Evolutionary conservation across 2,329 filamentous ascomycete species (phyloP).

Genomic region (Fusarium nematophilum): DNA sequence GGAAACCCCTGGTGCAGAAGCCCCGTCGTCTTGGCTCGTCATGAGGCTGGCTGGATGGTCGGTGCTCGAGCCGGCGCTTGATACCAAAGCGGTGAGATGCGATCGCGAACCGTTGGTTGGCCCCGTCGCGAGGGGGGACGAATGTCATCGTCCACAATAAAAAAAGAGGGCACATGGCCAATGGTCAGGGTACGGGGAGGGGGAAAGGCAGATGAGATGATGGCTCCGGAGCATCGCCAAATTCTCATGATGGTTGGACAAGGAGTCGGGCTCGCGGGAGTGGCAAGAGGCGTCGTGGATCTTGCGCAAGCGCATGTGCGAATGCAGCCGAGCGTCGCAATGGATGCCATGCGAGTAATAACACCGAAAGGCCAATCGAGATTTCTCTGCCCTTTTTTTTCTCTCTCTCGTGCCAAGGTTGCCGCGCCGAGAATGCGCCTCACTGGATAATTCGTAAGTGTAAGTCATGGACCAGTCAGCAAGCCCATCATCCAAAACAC

Average conservation of each 20-base stretch:
- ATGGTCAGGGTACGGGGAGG: not conserved
- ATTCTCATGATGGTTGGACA: constrained; percentile 11
- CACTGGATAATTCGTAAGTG: constrained; percentile 1
- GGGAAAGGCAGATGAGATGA: not conserved
- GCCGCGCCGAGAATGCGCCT: not conserved
- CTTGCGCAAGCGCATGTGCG: constrained; percentile 16
- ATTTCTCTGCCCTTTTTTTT: not conserved
- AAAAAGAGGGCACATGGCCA: not conserved
- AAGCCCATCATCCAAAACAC: constrained; percentile 21
- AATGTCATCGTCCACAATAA: constrained; percentile 24
- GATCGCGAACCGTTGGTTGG: constrained; percentile 18
- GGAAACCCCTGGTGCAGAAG: not conserved
- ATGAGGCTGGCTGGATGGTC: constrained; percentile 13
- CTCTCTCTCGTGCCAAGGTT: constrained; percentile 1
- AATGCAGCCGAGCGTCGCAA: constrained; percentile 23
- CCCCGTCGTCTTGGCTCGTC: constrained; percentile 1
- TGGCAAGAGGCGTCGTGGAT: constrained; percentile 32
- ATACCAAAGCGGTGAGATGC: constrained; percentile 25
- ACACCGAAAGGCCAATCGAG: not conserved
- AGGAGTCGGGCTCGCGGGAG: constrained; percentile 4
- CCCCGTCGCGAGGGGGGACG: constrained; percentile 7
- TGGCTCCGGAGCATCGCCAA: constrained; percentile 5
- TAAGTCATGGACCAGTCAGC: constrained; percentile 35
- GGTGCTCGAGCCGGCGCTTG: constrained; percentile 12
- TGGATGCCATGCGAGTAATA: constrained; percentile 12